Base-by-base conservation (phyloP, 202 grass and related monocot genomes). In the Zizania palustris region DNA sequence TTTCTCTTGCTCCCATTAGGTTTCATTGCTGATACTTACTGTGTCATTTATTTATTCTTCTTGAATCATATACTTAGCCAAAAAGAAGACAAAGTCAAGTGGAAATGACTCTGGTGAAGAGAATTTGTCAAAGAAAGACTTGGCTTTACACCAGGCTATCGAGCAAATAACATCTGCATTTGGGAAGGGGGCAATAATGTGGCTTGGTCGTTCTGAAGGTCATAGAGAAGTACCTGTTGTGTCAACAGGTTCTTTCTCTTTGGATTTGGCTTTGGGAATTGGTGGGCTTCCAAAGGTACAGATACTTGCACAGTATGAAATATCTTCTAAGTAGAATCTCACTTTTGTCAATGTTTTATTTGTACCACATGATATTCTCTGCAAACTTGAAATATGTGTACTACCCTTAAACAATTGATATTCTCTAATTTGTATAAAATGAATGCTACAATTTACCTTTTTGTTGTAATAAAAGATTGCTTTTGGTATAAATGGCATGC, bases 151-250 rank as follows among this genome's bases (percentile, higher is more conserved):
- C 75, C 89, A 98, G 85, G 95, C 95, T 19, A 86, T 98, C 6
- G 95, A 98, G 85, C 95, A 98, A 55, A 94, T 98, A 76, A 89
- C 83, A 78, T 71, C 82, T 55, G 72, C 95, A 12, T 98, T 98
- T 76, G 95, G 95, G 45, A 90, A 98, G 66, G 95, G 95, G 1
- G 85, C 95, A 57, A 98, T 98, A 49, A 98, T 98, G 95, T 98
- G 95, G 91, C 91, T 98, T 88, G 95, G 95, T 43, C 95, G 89
- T 65, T 81, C 53, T 74, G 79, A 94, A 57, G 82, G 91, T 55
- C 76, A 67, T 75, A 90, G 80, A 81, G 87, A 92, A 86, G 91
- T 98, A 33, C 91, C 95, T 65, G 91, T 94, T 39, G 69, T 98
- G 10, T 92, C 95, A 62, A 98, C 91, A 56, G 95, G 95, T 6